phyloP scores from a whole-genome alignment of 2,329 filamentous ascomycete genomes.

The Aspergillus pseudoterreus region DNA sequence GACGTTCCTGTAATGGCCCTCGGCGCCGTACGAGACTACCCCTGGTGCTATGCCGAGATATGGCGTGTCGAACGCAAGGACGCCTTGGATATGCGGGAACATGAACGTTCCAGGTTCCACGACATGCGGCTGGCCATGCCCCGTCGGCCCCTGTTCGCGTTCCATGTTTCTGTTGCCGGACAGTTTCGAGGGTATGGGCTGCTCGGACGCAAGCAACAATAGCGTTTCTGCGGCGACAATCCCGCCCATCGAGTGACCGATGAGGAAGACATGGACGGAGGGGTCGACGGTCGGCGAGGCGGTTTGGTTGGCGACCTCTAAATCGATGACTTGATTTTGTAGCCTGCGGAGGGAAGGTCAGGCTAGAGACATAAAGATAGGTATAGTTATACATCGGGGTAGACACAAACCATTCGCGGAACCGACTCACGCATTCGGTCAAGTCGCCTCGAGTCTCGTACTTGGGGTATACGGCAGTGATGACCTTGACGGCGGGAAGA shows the following conservation, averaged over 20 bases:
- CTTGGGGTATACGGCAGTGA: conserved; percentile 44
- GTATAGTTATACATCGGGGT: not conserved
- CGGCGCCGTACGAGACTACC: conserved; percentile 58
- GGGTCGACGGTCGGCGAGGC: conserved; percentile 82
- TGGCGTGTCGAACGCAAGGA: conserved; percentile 92
- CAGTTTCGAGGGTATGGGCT: conserved; percentile 42
- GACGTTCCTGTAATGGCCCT: conserved; percentile 77
- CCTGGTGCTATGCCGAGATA: conserved; percentile 57
- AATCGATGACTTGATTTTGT: conserved; percentile 85
- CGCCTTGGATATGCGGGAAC: conserved; percentile 88
- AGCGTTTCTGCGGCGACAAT: conserved; percentile 90
- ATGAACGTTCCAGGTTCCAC: conserved; percentile 56
- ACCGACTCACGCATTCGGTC: conserved; percentile 42
- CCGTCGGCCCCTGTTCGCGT: not conserved
- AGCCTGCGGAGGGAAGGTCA: conserved; percentile 53
- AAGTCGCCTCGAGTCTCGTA: conserved; percentile 49
- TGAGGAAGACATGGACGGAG: conserved; percentile 73
- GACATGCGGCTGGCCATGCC: conserved; percentile 9
- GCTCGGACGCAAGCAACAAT: conserved; percentile 68
- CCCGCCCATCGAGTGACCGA: conserved; percentile 89
- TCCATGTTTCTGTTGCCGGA: conserved; percentile 5
- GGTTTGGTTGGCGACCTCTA: conserved; percentile 79
- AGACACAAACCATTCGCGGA: conserved; percentile 45
- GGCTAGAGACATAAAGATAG: not conserved
- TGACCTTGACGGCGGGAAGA: conserved; percentile 40